A percentile compares a stretch with the other conserved stretches of the same genome.
phyloP scores from a whole-genome alignment of 116 monocot genomes.

The Phalaenopsis hybrid region DNA sequence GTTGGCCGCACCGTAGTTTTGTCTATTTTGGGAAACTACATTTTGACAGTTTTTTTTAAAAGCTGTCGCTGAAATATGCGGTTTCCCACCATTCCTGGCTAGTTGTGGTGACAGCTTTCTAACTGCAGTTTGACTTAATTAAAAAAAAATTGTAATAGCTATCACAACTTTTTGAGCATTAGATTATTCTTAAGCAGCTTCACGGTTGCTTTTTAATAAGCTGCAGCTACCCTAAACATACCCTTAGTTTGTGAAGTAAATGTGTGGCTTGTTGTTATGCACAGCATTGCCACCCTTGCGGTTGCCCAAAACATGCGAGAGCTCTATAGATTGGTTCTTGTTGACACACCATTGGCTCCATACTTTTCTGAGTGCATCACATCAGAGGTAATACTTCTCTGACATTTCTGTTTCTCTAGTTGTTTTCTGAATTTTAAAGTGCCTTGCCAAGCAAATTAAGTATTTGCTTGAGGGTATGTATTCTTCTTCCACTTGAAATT shows the following conservation, averaged over 20 bases:
- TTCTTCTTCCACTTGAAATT: neutral
- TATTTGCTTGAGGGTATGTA: neutral
- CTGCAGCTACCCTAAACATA: no score
- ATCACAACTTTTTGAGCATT: no score
- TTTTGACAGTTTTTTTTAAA: no score
- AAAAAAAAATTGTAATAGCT: no score
- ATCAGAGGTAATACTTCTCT: slow-evolving; percentile 59
- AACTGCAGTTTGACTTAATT: no score
- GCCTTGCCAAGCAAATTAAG: neutral
- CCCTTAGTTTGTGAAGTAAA: neutral
- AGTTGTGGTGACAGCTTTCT: no score
- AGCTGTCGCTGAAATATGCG: no score
- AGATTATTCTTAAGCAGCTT: no score
- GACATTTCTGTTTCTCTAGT: neutral
- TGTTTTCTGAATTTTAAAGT: neutral
- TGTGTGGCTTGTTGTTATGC: slow-evolving; percentile 19
- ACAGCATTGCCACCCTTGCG: slow-evolving; percentile 92
- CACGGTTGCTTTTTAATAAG: no score
- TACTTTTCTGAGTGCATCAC: slow-evolving; percentile 96
- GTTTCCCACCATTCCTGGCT: no score
- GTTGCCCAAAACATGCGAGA: slow-evolving; percentile 98
- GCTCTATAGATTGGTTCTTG: slow-evolving; percentile 92
- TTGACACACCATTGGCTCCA: slow-evolving; percentile 90
- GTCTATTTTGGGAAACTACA: no score
- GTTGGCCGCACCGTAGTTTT: no score